Evolutionary conservation across 2,329 filamentous ascomycete species (phyloP), one percentile per base, ranked within the genome.

Genomic region (Arachnopeziza araneosa): DNA sequence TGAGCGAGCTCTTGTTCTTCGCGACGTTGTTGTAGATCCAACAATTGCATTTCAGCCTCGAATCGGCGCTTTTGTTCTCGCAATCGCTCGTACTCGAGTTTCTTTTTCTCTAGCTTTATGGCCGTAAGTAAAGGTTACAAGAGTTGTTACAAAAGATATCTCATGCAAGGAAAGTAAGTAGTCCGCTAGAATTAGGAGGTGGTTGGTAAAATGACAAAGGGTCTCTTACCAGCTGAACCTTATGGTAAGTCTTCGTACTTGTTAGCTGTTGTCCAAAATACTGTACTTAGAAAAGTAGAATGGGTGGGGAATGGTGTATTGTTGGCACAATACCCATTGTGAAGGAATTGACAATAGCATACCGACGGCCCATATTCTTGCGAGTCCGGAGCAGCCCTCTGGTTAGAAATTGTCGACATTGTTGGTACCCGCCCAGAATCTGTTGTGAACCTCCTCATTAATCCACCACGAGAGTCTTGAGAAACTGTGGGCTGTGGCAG

Each of bases 371-470:
- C 70, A 63, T 70, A 72, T 50, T 72, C 70, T 59, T 68, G 65
- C 30, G 62, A 61, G 50, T 72, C 69, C 57, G 65, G 68, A 53
- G 60, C 54, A 32, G 60, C 60, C 48, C 60, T 67, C 63, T 71
- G 71, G 32, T 32, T 68, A n/a, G 68, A 61, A 51, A 72, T 66
- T 54, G 70, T 67, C 60, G 82, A 84, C 76, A 90, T 79, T 73
- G 89, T 91, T 75, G 89, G 88, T 76, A 93, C 79, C 82, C 92
- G 83, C 76, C 91, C 82, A 77, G 90, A 87, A 77, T 96, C 96
- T 60, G 93, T 95, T 65, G 93, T 98, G 77, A 98, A 98, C 72
- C 93, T 89, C 71, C 93, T 88, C 76, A 93, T 91, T 73, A 98
- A 81, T 69, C 86, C 87, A 64, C 85, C 84, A 75, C 93, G 87